These are phyloP conservation scores for Elongisporangium anandrum DNA, from an alignment of 352 stramenopile species.

Conservation along the genomic window DNA sequence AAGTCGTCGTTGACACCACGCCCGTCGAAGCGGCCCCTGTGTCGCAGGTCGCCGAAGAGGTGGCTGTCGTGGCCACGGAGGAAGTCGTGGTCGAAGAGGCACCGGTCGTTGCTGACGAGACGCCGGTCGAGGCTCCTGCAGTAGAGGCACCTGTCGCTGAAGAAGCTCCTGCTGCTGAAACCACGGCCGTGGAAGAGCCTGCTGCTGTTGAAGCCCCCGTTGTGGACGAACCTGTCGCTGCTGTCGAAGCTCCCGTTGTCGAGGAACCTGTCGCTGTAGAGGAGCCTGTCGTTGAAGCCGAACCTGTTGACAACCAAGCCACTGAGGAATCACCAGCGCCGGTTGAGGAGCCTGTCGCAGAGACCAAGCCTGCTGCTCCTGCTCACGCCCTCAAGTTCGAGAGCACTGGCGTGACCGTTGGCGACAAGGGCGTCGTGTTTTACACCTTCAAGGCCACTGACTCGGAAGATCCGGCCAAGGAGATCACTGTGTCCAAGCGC, in stretches of 20 bases:
- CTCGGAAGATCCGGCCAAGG: constrained; percentile 31
- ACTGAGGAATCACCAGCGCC: constrained; percentile 14
- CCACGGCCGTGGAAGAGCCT: constrained; percentile 5
- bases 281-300: constrained; percentile 6
- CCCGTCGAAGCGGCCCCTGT: constrained; percentile 12
- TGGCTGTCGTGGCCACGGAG: constrained; percentile 18
- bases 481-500: constrained; percentile 53
- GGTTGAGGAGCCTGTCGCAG: constrained; percentile 9
- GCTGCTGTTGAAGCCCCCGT: constrained; percentile 1
- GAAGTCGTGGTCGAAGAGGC: constrained; percentile 18
- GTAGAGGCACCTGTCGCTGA: constrained; percentile 1
- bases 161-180: background rate
- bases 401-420: constrained; percentile 32
- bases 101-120: constrained; percentile 7
- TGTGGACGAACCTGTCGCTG: background rate
- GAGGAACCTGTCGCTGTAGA: constrained; percentile 9
- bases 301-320: constrained; percentile 7
- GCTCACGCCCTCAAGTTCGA: constrained; percentile 29
- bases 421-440: constrained; percentile 49
- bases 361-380: constrained; percentile 1
- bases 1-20: constrained; percentile 25
- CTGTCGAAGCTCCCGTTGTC: constrained; percentile 3
- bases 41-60: constrained; percentile 15
- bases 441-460: constrained; percentile 58
- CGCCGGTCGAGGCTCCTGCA: constrained; percentile 1